phyloP scores from a whole-genome alignment of 306 rosid genomes.

The Glycine soja region DNA sequence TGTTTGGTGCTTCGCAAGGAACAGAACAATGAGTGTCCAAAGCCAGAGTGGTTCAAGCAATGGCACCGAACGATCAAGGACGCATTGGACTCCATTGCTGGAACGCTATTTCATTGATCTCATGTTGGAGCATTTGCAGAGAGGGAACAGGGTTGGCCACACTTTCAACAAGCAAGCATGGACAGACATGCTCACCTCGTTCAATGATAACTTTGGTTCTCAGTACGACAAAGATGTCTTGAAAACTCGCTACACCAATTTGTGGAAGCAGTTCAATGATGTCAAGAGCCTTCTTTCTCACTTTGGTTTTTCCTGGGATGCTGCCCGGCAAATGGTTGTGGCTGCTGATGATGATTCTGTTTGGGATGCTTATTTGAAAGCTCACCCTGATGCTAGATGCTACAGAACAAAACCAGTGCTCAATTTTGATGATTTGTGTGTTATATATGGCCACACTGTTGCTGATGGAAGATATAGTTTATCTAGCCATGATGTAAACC shows the following conservation, averaged over 20 bases:
- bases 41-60: slow-evolving; percentile 49
- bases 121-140: slow-evolving; percentile 77
- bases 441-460: slow-evolving; percentile 64
- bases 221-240: slow-evolving; percentile 79
- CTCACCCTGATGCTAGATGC: slow-evolving; percentile 69
- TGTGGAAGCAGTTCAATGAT: slow-evolving; percentile 87
- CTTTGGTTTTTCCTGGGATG: slow-evolving; percentile 83
- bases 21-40: slow-evolving; percentile 57
- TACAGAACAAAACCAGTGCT: slow-evolving; percentile 66
- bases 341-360: slow-evolving; percentile 71
- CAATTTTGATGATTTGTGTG: slow-evolving; percentile 71
- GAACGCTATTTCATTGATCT: slow-evolving; percentile 75
- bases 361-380: slow-evolving; percentile 74
- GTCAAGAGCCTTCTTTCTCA: slow-evolving; percentile 66
- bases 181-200: slow-evolving; percentile 72
- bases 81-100: slow-evolving; percentile 77
- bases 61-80: slow-evolving; percentile 68
- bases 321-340: slow-evolving; percentile 69
- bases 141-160: slow-evolving; percentile 73
- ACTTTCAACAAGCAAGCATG: slow-evolving; percentile 81
- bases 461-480: slow-evolving; percentile 92
- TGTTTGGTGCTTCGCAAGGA: slow-evolving; percentile 32
- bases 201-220: slow-evolving; percentile 69
- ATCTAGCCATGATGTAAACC: slow-evolving; percentile 75
- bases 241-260: slow-evolving; percentile 71